Percentiles rank a stretch among this genome's conserved stretches.
Evolutionary conservation across 176 grass and related monocot species (phyloP).

Genomic region (Bonia amplexicaulis): DNA sequence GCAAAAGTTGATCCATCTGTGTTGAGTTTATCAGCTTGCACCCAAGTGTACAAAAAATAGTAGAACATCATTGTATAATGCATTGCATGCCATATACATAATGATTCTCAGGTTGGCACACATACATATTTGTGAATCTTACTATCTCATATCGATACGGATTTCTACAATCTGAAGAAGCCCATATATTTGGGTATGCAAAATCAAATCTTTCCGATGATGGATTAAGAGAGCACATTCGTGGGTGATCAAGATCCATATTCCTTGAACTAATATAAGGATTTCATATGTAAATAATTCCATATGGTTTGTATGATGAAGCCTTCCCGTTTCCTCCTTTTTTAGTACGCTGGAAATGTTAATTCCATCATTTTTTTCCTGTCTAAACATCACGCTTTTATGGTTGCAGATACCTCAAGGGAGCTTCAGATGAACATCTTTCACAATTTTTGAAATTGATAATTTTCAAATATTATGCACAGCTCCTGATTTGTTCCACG

Average conservation of each 20-base stretch:
- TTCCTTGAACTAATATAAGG: background rate
- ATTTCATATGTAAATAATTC: background rate
- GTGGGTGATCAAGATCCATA: background rate
- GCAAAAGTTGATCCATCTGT: background rate
- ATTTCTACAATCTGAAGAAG: slow-evolving; percentile 65
- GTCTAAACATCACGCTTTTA: background rate
- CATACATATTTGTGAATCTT: slow-evolving; percentile 13
- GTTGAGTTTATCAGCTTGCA: background rate
- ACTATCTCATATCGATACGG: slow-evolving; percentile 40
- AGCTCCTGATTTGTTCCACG: background rate
- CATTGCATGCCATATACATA: background rate
- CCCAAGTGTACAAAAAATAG: background rate
- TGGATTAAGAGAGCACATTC: no score
- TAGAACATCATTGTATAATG: background rate
- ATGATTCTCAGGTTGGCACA: slow-evolving; percentile 12
- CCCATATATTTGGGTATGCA: slow-evolving; percentile 94
- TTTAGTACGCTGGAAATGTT: background rate
- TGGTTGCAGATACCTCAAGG: background rate
- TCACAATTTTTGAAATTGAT: background rate
- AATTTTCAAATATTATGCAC: background rate
- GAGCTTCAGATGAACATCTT: background rate
- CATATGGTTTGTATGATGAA: background rate
- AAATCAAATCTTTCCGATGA: slow-evolving; percentile 15
- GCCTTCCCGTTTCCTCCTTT: background rate
- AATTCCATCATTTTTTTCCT: background rate